Evolutionary conservation across 306 rosid species (phyloP), one percentile per base, ranked within the genome.

Genomic region (Senna siamea): DNA sequence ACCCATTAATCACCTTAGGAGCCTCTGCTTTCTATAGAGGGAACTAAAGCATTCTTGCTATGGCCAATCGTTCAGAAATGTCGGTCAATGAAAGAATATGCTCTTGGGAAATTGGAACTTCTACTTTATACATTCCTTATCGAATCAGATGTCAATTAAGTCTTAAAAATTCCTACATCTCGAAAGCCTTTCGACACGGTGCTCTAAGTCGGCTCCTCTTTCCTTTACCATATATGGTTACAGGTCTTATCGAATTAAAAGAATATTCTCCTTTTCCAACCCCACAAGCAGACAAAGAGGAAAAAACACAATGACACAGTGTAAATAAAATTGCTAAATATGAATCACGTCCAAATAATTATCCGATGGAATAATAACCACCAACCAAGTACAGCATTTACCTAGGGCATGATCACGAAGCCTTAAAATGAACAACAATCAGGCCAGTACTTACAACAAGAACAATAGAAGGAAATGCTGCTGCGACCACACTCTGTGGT

Each of bases 1-100:
- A 17, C 61, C 51, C 41, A 17, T 41, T 30, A 61, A 55, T 77
- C 72, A 74, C 71, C 46, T 53, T 50, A 35, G 57, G 48, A 7
- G 52, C 52, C 72, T 74, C 40, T 38, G 51, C 52, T 52, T 69
- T 40, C n/a, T 40, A 5, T 1, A 44, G 40, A 51, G 67, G 58
- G 54, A 50, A 67, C 34, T 35, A 46, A 40, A 61, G 73, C 60
- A 41, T 57, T 62, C 61, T 52, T 35, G 61, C 61, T 43, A 43
- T 51, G 69, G 50, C 56, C 23, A 15, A 32, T 28, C 56, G 9
- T 40, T 53, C 58, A 20, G 58, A 53, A 7, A 7, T 18, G 13
- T 20, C 8, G 30, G 30, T 53, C 19, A 53, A 26, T 22, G 30
- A 3, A 20, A 54, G 15, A 54, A 54, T 10, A n/a, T 9, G 10